Evolutionary conservation across 169 alveolate genomes (phyloP).

Genomic region (Plasmodium adleri): DNA sequence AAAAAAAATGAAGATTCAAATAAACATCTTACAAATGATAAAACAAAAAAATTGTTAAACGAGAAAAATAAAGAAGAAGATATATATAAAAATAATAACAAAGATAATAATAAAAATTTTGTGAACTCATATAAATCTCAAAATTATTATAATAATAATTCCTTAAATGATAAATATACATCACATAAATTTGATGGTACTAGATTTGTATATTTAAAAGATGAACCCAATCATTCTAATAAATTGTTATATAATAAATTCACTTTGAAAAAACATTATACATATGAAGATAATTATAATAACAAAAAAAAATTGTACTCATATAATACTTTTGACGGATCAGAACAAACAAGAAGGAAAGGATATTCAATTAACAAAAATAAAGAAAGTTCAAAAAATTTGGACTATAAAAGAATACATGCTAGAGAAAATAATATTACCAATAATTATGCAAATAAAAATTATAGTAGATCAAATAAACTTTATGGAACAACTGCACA

Average conservation of each 20-base stretch:
- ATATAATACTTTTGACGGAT: background rate
- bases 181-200: constrained; percentile 32
- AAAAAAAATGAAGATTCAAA: too few relatives aligned
- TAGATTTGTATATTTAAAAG: constrained; percentile 15
- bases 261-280: constrained; percentile 3
- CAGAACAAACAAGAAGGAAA: background rate
- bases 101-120: too few relatives aligned
- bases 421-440: background rate
- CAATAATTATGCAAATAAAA: background rate
- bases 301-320: constrained; percentile 8
- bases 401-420: background rate
- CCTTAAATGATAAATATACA: background rate
- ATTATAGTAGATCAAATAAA: background rate
- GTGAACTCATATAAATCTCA: constrained; percentile 18
- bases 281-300: constrained; percentile 40
- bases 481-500: too few relatives aligned
- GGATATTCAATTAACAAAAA: background rate
- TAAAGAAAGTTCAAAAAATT: background rate
- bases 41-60: background rate
- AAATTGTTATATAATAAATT: constrained; percentile 2
- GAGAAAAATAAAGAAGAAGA: constrained; percentile 5
- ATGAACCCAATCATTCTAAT: constrained; percentile 13
- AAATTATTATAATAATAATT: constrained; percentile 1
- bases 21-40: too few relatives aligned
- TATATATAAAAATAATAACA: too few relatives aligned